Evolutionary conservation across 75 land plant genomes (phyloP).

Genomic region (Adiantum capillusveneris): DNA sequence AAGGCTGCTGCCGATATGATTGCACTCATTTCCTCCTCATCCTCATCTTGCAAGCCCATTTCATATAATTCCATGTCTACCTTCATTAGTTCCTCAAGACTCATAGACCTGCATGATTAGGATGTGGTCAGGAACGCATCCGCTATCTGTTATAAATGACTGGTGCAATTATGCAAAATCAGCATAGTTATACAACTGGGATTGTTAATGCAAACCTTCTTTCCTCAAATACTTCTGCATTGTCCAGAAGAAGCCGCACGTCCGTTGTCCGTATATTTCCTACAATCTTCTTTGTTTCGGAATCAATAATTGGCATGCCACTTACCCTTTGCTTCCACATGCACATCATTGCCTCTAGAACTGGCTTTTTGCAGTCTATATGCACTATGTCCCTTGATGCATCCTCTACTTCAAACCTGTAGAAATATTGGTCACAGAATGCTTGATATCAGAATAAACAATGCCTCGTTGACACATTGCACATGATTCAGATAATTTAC

Average conservation of each 20-base stretch:
- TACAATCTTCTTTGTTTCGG: constrained; percentile 21
- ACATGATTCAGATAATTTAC: too few relatives aligned
- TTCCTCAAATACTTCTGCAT: constrained; percentile 25
- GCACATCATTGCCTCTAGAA: constrained; percentile 28
- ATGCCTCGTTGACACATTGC: too few relatives aligned
- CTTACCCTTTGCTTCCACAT: constrained; percentile 37
- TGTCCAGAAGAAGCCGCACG: constrained; percentile 36
- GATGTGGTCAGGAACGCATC: background rate
- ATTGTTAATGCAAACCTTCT: constrained; percentile 30
- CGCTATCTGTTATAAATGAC: too few relatives aligned
- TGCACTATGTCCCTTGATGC: background rate
- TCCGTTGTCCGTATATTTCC: constrained; percentile 42
- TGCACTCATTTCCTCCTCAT: constrained; percentile 33
- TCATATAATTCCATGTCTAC: constrained; percentile 3
- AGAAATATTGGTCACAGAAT: too few relatives aligned
- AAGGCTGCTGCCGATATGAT: constrained; percentile 33
- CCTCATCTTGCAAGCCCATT: constrained; percentile 7
- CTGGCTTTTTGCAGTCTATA: constrained; percentile 29
- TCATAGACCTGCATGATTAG: constrained; percentile 15
- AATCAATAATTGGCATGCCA: constrained; percentile 40
- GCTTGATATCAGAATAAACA: too few relatives aligned
- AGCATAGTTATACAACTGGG: too few relatives aligned
- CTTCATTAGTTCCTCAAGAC: constrained; percentile 31
- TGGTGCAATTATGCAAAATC: too few relatives aligned
- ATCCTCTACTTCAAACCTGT: constrained; percentile 13